phyloP scores from a whole-genome alignment of 139 green algal species.

The Nannochloris sp. region DNA sequence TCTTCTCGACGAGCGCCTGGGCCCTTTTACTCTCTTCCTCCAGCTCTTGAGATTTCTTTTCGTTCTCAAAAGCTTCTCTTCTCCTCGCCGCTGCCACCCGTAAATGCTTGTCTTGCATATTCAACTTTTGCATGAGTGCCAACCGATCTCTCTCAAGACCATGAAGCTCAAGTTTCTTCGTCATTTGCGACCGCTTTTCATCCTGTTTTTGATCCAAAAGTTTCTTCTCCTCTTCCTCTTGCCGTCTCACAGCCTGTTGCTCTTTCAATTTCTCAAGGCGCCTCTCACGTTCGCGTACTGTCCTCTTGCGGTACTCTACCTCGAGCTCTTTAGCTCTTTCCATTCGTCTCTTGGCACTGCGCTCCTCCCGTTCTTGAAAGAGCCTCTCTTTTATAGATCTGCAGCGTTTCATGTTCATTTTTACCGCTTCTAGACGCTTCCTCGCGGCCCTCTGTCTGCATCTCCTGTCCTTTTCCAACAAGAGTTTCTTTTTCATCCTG shows the following conservation, averaged over 20 bases:
- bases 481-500: background rate
- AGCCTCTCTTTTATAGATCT: background rate
- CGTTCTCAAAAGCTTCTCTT: conserved; percentile 1
- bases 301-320: too few relatives aligned
- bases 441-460: too few relatives aligned
- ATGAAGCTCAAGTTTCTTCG: background rate
- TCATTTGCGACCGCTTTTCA: background rate
- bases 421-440: background rate
- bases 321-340: too few relatives aligned
- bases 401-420: background rate
- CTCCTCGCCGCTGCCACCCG: conserved; percentile 3
- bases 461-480: background rate
- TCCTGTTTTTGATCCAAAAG: background rate
- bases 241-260: too few relatives aligned
- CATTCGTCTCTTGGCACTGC: too few relatives aligned
- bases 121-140: conserved; percentile 3
- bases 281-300: too few relatives aligned
- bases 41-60: background rate
- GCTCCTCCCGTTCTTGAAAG: background rate
- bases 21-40: background rate
- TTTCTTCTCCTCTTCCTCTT: too few relatives aligned
- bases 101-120: background rate
- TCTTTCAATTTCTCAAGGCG: too few relatives aligned
- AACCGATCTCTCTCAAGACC: background rate
- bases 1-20: background rate